Conservation (phyloP, 2,329 filamentous ascomycete species). For the Lasiodiplodia sp. region DNA sequence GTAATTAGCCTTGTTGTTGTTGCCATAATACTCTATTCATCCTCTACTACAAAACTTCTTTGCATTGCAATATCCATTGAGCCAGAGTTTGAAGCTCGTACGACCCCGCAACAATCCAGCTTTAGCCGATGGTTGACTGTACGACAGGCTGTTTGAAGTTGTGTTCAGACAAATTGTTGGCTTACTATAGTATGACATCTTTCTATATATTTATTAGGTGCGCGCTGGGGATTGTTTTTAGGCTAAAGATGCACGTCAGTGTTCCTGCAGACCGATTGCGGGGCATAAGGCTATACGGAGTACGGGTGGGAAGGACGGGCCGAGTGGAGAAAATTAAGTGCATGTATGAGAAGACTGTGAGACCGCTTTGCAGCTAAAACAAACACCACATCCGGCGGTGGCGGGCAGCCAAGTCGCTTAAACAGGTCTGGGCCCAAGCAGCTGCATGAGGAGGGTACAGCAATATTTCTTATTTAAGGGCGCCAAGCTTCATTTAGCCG, state of each 20-base stretch:
- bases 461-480: neutral
- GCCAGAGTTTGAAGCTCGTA: neutral
- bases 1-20: neutral
- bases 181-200: neutral
- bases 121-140: neutral
- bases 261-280: neutral
- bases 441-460: neutral
- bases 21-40: neutral
- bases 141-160: neutral
- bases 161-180: neutral
- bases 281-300: neutral
- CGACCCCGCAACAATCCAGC: neutral
- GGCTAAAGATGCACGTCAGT: neutral
- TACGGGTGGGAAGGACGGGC: neutral
- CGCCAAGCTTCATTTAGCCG: slow-evolving; percentile 22
- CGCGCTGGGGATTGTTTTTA: neutral
- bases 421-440: neutral
- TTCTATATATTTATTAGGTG: neutral
- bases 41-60: neutral
- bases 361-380: neutral
- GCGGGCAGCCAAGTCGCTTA: neutral
- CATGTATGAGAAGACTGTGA: neutral
- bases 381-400: neutral
- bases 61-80: neutral
- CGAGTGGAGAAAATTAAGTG: neutral